Percentiles rank a stretch among this genome's conserved stretches.
Evolutionary conservation across 2,329 filamentous ascomycete species (phyloP).

Genomic region (Aspergillus udagawae): DNA sequence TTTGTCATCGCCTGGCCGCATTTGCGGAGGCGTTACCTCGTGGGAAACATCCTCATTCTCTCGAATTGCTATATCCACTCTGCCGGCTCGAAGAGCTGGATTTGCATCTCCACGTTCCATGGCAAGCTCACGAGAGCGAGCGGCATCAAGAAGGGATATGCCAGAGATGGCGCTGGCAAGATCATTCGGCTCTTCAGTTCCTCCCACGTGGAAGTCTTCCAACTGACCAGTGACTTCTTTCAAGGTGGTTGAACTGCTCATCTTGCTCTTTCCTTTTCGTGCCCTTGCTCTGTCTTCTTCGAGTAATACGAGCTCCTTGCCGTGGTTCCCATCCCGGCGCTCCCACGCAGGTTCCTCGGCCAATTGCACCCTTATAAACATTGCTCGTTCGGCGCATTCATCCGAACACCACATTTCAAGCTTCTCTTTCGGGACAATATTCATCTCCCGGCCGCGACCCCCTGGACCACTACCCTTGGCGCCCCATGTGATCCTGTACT

Average conservation of each 20-base stretch:
- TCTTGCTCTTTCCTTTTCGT: constrained; percentile 17
- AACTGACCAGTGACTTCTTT: constrained; percentile 25
- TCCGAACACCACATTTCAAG: constrained; percentile 84
- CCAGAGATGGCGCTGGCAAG: constrained; percentile 22
- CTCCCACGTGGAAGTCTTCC: constrained; percentile 17
- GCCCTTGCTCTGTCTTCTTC: constrained; percentile 53
- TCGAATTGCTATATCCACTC: constrained; percentile 31
- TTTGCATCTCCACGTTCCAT: constrained; percentile 34
- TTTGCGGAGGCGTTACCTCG: constrained; percentile 26
- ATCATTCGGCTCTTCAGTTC: constrained; percentile 8
- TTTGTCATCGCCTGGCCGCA: constrained; percentile 28
- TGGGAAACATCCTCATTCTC: constrained; percentile 26
- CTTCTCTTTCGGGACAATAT: constrained; percentile 67
- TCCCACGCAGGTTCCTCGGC: constrained; percentile 83
- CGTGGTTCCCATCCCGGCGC: constrained; percentile 49
- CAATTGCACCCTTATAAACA: constrained; percentile 87
- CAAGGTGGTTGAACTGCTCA: constrained; percentile 13
- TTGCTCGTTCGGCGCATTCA: constrained; percentile 70
- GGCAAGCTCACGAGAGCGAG: constrained; percentile 28
- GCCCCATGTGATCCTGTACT: constrained; percentile 64
- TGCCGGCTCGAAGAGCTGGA: constrained; percentile 20
- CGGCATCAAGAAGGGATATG: constrained; percentile 23
- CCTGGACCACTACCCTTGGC: constrained; percentile 45
- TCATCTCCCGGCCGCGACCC: constrained; percentile 50
- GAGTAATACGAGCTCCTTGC: constrained; percentile 57